Percentiles rank a stretch among this genome's conserved stretches.
Evolutionary conservation across 2,329 filamentous ascomycete species (phyloP).

Genomic region (Fusarium verticillioides): DNA sequence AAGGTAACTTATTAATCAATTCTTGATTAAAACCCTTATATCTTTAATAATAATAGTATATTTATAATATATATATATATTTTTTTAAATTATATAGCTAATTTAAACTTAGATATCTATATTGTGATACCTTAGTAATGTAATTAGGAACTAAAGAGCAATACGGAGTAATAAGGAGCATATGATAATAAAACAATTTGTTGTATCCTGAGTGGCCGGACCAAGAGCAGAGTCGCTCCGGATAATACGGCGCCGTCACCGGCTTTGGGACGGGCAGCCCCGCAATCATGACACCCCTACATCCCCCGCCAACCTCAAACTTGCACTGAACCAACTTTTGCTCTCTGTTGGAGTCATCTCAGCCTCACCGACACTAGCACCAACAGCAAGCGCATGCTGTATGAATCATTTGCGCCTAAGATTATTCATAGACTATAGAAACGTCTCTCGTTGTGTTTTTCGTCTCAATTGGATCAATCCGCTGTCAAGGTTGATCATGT

Average conservation of each 20-base stretch:
- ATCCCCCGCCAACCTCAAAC: conserved; percentile 15
- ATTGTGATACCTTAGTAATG: neutral
- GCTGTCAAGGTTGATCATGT: conserved; percentile 40
- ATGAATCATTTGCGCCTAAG: neutral
- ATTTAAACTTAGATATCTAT: neutral
- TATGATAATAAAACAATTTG: neutral
- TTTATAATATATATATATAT: too few relatives aligned
- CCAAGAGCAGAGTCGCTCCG: conserved; percentile 10
- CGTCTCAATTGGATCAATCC: neutral
- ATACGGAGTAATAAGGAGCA: neutral
- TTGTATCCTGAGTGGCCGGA: neutral
- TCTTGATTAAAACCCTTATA: too few relatives aligned
- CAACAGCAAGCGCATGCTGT: neutral
- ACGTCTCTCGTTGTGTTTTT: neutral
- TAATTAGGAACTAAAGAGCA: neutral
- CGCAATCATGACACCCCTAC: conserved; percentile 34
- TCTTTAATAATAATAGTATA: neutral
- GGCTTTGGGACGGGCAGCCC: conserved; percentile 23
- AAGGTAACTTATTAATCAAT: neutral
- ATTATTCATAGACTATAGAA: neutral
- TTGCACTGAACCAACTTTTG: conserved; percentile 8
- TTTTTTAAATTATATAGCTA: neutral
- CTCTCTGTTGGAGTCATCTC: neutral
- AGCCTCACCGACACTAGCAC: neutral
- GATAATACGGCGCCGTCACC: conserved; percentile 25